phyloP scores from a whole-genome alignment of 441 rosid genomes.

The Gossypium aridum region DNA sequence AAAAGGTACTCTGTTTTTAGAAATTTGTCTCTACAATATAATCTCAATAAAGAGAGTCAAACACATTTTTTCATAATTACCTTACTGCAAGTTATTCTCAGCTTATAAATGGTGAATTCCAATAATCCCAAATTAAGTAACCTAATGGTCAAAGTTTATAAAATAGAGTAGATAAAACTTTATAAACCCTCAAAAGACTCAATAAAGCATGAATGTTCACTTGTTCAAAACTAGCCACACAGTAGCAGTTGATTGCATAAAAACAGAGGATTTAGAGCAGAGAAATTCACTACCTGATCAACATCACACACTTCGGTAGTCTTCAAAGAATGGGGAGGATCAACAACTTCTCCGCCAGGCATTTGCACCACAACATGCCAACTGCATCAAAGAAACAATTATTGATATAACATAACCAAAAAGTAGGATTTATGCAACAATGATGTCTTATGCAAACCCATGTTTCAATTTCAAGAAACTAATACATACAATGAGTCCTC shows the following conservation, averaged over 20 bases:
- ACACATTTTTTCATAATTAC: background rate
- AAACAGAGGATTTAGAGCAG: slow-evolving; percentile 4
- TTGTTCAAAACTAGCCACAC: background rate
- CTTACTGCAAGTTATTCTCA: background rate
- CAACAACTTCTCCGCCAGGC: slow-evolving; percentile 55
- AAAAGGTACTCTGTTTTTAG: background rate
- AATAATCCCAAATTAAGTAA: background rate
- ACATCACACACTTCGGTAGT: slow-evolving; percentile 46
- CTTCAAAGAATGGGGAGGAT: slow-evolving; percentile 76
- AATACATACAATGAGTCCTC: background rate
- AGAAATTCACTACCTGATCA: slow-evolving; percentile 45
- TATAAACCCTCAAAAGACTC: background rate
- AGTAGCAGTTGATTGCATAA: background rate
- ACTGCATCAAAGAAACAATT: slow-evolving; percentile 35
- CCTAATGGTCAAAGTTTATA: background rate
- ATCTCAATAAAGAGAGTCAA: background rate
- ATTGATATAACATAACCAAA: background rate
- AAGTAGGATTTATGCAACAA: background rate
- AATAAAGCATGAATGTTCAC: background rate
- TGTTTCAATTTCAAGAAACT: background rate
- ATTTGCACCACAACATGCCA: slow-evolving; percentile 67
- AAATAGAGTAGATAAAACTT: background rate
- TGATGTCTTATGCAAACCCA: background rate
- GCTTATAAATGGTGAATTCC: background rate
- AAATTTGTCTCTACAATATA: background rate